Evolutionary conservation across 306 rosid genomes (phyloP).

Genomic region (Cucurbita ficifolia): DNA sequence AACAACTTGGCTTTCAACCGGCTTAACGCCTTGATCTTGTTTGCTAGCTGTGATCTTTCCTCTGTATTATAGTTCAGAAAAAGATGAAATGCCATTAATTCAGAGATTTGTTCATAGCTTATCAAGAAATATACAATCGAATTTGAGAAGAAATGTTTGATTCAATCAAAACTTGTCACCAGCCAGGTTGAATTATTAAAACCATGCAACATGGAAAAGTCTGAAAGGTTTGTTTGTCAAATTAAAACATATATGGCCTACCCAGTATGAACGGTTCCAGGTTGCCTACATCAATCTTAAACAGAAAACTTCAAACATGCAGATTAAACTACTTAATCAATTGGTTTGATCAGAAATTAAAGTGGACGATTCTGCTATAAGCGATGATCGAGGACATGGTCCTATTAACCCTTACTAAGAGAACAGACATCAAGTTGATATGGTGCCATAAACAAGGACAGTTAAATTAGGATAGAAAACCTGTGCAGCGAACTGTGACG

Average conservation of each 20-base stretch:
- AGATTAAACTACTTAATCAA: background rate
- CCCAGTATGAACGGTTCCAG: background rate
- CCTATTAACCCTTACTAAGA: background rate
- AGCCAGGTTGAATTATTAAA: background rate
- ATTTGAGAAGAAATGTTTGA: background rate
- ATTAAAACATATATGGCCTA: background rate
- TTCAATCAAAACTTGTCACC: background rate
- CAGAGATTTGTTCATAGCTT: background rate
- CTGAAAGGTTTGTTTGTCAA: background rate
- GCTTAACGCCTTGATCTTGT: constrained; percentile 69
- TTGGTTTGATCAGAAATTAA: background rate
- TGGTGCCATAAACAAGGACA: background rate
- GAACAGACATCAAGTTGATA: background rate
- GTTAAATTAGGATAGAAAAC: constrained; percentile 15
- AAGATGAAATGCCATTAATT: background rate
- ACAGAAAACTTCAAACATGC: background rate
- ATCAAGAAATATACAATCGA: background rate
- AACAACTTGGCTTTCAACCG: constrained; percentile 82
- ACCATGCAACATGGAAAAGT: background rate
- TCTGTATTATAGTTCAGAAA: constrained; percentile 31
- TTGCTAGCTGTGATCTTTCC: constrained; percentile 85
- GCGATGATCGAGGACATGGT: background rate
- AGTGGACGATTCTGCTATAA: background rate
- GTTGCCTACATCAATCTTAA: background rate
- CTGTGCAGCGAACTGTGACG: constrained; percentile 89